Evolutionary conservation across 2,329 filamentous ascomycete genomes (phyloP).

Genomic region (Claviceps sp.): DNA sequence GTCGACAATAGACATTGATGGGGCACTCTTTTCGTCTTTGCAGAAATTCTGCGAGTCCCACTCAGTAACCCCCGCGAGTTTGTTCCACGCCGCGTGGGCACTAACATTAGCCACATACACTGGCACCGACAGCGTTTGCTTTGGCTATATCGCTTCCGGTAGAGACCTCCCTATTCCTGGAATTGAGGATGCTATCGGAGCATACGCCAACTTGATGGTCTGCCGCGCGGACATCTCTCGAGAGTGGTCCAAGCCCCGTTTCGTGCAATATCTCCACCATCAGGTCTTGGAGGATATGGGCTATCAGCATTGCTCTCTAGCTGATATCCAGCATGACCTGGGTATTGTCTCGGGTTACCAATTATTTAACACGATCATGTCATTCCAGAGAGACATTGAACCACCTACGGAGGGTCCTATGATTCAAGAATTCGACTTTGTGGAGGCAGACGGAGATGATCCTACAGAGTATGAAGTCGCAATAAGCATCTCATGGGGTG

Average conservation of each 20-base stretch:
- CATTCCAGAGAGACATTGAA: slow-evolving; percentile 14
- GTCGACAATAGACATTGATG: not conserved
- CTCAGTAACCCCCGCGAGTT: slow-evolving; percentile 32
- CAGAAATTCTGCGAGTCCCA: slow-evolving; percentile 22
- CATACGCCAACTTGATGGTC: slow-evolving; percentile 42
- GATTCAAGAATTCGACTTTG: not conserved
- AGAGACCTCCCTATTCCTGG: slow-evolving; percentile 35
- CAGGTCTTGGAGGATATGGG: slow-evolving; percentile 32
- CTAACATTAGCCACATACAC: slow-evolving; percentile 35
- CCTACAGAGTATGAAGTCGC: slow-evolving; percentile 16
- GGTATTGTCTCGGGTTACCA: slow-evolving; percentile 8
- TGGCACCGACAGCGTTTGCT: slow-evolving; percentile 32
- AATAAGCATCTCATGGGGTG: slow-evolving; percentile 8
- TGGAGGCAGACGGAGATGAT: slow-evolving; percentile 8
- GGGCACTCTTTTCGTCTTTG: slow-evolving; percentile 4
- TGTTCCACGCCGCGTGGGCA: slow-evolving; percentile 39
- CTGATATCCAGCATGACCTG: slow-evolving; percentile 27
- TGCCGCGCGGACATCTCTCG: slow-evolving; percentile 27
- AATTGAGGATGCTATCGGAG: slow-evolving; percentile 34
- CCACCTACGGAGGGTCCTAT: not conserved
- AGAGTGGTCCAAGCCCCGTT: slow-evolving; percentile 12
- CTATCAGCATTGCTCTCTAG: slow-evolving; percentile 36
- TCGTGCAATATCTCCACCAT: slow-evolving; percentile 24
- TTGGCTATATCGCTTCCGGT: slow-evolving; percentile 40
- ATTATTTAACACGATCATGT: slow-evolving; percentile 21